Base-by-base conservation (phyloP, 495 filamentous ascomycete species). In the Aspergillus sclerotioniger region DNA sequence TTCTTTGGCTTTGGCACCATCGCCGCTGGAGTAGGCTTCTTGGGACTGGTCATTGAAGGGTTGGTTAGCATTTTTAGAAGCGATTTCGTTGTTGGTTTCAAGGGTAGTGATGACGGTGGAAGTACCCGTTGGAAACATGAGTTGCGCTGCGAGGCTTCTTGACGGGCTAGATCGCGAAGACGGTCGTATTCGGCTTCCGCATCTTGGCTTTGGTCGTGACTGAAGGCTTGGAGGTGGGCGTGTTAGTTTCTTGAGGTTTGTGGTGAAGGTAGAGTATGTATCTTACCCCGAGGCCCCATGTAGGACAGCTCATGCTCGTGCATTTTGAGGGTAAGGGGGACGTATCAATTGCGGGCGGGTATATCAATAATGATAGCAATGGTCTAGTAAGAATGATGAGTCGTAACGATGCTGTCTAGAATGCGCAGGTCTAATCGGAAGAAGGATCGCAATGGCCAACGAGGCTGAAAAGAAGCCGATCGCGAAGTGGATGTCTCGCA, bases 121-220 rank as follows among this genome's bases (percentile, higher is more conserved):
- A 67, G 43, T 78, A 90, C 89, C 68, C 78, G 77, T 58, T 88
- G 82, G 64, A 92, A 90, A 74, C 90, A 96, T 28, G 78, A 79
- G 32, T 80, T 80, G 63, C 88, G 87, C 76, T 92, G 90, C 28
- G 77, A 78, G 49, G 84, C 89, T 73, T 95, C 92, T 62, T 83
- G 80, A 53, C 87, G 84, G 10, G 93, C 94, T 20, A 95, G 85
- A 57, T 84, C 83, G 59, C 94, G 91, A 8, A 98, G 82, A 32
- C 90, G 91, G 64, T 97, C 91, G 75, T 97, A 98, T 75, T 97
- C 92, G 57, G 80, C 80, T 74, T 98, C 92, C 43, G 86, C 81
- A 56, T 85, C 80, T 59, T 67, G 66, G 71, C 79, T 85, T 54
- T 83, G 78, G 13, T 75, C 76, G 75, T 92, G 90, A 74, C 91